These are phyloP conservation scores for Cyberlindnera maclurae DNA, from an alignment of 805 yeast genomes.

Conservation along the genomic window DNA sequence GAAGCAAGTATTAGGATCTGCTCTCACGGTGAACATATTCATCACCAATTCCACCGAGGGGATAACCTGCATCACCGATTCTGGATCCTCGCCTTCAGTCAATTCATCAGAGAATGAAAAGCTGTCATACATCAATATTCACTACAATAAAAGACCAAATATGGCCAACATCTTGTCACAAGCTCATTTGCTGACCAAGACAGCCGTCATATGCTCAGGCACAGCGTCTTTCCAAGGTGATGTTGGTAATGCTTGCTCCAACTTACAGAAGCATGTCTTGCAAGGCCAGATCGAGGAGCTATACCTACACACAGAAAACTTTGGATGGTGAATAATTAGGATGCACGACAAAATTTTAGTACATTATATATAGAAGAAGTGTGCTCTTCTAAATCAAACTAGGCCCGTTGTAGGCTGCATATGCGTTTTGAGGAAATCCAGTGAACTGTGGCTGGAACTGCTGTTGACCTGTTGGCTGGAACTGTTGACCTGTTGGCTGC, in stretches of 20 bases:
- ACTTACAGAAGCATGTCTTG: conserved; percentile 31
- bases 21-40: conserved; percentile 16
- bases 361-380: not conserved
- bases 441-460: conserved; percentile 9
- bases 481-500: conserved; percentile 2
- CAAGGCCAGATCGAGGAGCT: conserved; percentile 32
- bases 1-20: not conserved
- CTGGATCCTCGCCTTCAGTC: too few relatives aligned
- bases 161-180: conserved; percentile 4
- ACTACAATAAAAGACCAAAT: too few relatives aligned
- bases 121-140: too few relatives aligned
- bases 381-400: conserved; percentile 9
- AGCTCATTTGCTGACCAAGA: conserved; percentile 20
- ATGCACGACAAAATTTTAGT: too few relatives aligned
- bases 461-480: not conserved
- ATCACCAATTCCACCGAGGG: conserved; percentile 21
- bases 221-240: conserved; percentile 32
- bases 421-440: conserved; percentile 5
- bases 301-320: conserved; percentile 44
- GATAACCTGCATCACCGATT: not conserved
- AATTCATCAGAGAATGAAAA: too few relatives aligned
- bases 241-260: conserved; percentile 34
- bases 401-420: conserved; percentile 12
- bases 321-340: conserved; percentile 32
- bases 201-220: conserved; percentile 40